Percentiles rank a stretch among this genome's conserved stretches.
Evolutionary conservation across 192 early-diverging fungal species (phyloP).

Genomic region (Coemansia sp.): DNA sequence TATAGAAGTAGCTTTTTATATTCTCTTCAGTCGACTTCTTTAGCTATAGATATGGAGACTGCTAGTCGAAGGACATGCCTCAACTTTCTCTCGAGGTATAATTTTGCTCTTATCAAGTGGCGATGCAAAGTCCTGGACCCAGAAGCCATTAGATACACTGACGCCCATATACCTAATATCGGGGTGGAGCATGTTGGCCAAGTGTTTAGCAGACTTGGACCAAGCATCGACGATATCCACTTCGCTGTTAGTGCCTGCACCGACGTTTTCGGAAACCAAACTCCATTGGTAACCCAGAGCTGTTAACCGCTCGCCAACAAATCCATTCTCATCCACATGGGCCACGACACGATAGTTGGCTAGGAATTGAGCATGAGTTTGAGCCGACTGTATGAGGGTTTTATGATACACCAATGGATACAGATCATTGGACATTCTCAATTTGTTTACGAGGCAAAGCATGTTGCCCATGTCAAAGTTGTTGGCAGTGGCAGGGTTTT

Average conservation of each 20-base stretch:
- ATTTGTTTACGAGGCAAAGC: slow-evolving; percentile 46
- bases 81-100: slow-evolving; percentile 14
- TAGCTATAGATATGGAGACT: slow-evolving; percentile 24
- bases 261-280: slow-evolving; percentile 48
- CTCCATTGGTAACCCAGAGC: slow-evolving; percentile 28
- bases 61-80: slow-evolving; percentile 26
- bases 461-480: slow-evolving; percentile 38
- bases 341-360: slow-evolving; percentile 33
- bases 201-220: slow-evolving; percentile 36
- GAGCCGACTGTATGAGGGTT: slow-evolving; percentile 29
- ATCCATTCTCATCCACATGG: slow-evolving; percentile 35
- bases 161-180: slow-evolving; percentile 41
- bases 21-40: not conserved
- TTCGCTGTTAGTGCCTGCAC: slow-evolving; percentile 38
- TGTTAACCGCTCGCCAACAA: slow-evolving; percentile 41
- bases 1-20: not conserved
- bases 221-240: slow-evolving; percentile 38
- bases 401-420: slow-evolving; percentile 31
- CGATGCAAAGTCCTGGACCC: slow-evolving; percentile 53
- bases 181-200: slow-evolving; percentile 46
- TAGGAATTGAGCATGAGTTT: slow-evolving; percentile 37
- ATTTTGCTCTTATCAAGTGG: slow-evolving; percentile 20
- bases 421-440: slow-evolving; percentile 20
- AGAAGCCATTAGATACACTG: slow-evolving; percentile 44
- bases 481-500: slow-evolving; percentile 19